A percentile compares a stretch with the other conserved stretches of the same genome.
phyloP scores from a whole-genome alignment of 192 early-diverging fungal genomes.

The Gaertneriomyces sp. region DNA sequence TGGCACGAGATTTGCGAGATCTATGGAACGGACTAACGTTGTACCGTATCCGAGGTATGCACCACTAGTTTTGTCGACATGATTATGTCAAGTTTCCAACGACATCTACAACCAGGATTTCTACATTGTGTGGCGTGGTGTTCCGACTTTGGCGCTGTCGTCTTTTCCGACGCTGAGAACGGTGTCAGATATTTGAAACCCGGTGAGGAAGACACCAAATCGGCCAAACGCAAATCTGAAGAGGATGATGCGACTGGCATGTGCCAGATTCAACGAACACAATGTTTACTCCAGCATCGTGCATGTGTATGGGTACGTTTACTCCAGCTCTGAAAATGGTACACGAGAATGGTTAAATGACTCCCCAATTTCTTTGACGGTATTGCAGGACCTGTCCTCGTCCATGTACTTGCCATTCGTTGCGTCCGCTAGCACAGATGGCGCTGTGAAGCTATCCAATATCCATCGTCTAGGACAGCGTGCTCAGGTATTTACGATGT shows the following conservation, averaged over 20 bases:
- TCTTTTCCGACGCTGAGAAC: conserved; percentile 31
- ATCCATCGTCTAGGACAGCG: conserved; percentile 12
- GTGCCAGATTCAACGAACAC: neutral
- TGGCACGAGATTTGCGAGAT: conserved; percentile 33
- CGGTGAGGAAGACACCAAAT: conserved; percentile 23
- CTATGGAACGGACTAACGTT: conserved; percentile 21
- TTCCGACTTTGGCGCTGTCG: neutral
- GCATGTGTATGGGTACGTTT: conserved; percentile 25
- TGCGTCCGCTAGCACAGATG: conserved; percentile 35
- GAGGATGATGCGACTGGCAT: conserved; percentile 5
- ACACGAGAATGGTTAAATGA: neutral
- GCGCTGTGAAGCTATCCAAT: conserved; percentile 34
- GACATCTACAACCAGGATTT: no score
- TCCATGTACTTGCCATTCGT: conserved; percentile 32
- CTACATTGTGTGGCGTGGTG: no score
- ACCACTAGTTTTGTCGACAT: neutral
- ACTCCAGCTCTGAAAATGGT: neutral
- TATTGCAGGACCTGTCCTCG: conserved; percentile 24
- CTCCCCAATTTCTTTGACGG: neutral
- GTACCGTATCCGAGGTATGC: conserved; percentile 31
- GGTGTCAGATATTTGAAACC: conserved; percentile 24
- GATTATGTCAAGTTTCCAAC: no score
- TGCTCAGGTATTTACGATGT: neutral
- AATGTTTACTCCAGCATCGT: conserved; percentile 1
- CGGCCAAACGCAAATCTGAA: neutral